These are phyloP conservation scores for Porphyrellus cyaneotinctus DNA, from an alignment of 768 basidiomycete species.

Conservation along the genomic window DNA sequence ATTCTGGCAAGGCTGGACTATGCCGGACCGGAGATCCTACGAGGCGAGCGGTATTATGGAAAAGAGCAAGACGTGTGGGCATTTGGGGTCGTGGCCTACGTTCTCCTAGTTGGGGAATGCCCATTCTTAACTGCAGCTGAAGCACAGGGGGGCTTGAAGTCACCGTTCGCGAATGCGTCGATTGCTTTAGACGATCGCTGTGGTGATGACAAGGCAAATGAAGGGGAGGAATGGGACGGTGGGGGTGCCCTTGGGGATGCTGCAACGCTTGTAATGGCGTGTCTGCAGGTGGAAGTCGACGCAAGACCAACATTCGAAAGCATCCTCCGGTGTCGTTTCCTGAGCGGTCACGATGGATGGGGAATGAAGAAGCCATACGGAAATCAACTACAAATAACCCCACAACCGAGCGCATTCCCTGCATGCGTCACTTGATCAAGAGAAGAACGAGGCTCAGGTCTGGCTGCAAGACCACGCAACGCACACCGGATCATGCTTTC, in stretches of 20 bases:
- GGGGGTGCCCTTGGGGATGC: constrained; percentile 85
- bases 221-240: constrained; percentile 76
- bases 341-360: constrained; percentile 80
- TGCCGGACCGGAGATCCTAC: constrained; percentile 93
- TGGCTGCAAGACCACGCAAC: constrained; percentile 3
- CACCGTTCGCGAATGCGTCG: constrained; percentile 71
- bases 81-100: constrained; percentile 94
- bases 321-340: constrained; percentile 75
- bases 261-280: constrained; percentile 76
- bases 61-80: constrained; percentile 99
- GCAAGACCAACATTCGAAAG: constrained; percentile 84
- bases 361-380: constrained; percentile 34
- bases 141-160: constrained; percentile 78
- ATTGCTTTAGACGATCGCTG: constrained; percentile 80
- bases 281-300: constrained; percentile 73
- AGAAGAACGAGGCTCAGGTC: constrained; percentile 14
- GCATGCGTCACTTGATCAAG: constrained; percentile 23
- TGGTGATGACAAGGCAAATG: constrained; percentile 63
- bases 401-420: constrained; percentile 33
- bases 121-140: constrained; percentile 89
- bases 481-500: not conserved
- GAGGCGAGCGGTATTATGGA: constrained; percentile 91
- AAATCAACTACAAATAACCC: constrained; percentile 19
- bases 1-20: constrained; percentile 68
- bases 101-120: constrained; percentile 88